Conservation (phyloP, 2,329 filamentous ascomycete species). For the Plenodomus biglobosus region DNA sequence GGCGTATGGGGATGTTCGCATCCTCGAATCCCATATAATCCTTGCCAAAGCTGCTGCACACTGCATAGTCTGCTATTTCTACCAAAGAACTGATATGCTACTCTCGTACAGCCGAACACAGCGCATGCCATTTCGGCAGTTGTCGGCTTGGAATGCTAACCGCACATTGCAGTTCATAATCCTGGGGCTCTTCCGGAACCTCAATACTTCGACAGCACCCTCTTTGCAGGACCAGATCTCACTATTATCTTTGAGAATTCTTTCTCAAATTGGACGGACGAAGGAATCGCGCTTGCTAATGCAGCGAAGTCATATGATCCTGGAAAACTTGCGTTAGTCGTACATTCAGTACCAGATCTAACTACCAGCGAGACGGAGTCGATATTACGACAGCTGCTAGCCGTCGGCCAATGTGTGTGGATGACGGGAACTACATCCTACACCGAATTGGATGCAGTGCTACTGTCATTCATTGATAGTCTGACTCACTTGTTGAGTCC, state of each 20-base stretch:
- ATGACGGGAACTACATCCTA: slow-evolving; percentile 22
- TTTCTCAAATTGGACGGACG: slow-evolving; percentile 16
- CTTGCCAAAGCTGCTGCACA: not conserved
- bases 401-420: slow-evolving; percentile 17
- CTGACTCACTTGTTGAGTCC: slow-evolving; percentile 17
- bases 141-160: slow-evolving; percentile 25
- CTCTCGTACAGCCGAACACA: not conserved
- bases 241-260: slow-evolving; percentile 26
- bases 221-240: slow-evolving; percentile 11
- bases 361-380: slow-evolving; percentile 9
- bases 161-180: slow-evolving; percentile 26
- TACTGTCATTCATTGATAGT: slow-evolving; percentile 18
- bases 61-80: not conserved
- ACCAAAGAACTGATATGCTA: not conserved
- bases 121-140: slow-evolving; percentile 22
- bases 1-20: not conserved
- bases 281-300: slow-evolving; percentile 7
- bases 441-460: slow-evolving; percentile 20
- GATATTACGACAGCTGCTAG: slow-evolving; percentile 16
- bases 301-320: slow-evolving; percentile 16
- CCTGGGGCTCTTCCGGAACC: slow-evolving; percentile 24
- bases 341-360: slow-evolving; percentile 24
- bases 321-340: slow-evolving; percentile 16
- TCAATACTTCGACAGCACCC: slow-evolving; percentile 17
- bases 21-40: slow-evolving; percentile 10